These are phyloP conservation scores for Eryngium alpinum DNA, from an alignment of 140 eudicot genomes.

Conservation along the genomic window DNA sequence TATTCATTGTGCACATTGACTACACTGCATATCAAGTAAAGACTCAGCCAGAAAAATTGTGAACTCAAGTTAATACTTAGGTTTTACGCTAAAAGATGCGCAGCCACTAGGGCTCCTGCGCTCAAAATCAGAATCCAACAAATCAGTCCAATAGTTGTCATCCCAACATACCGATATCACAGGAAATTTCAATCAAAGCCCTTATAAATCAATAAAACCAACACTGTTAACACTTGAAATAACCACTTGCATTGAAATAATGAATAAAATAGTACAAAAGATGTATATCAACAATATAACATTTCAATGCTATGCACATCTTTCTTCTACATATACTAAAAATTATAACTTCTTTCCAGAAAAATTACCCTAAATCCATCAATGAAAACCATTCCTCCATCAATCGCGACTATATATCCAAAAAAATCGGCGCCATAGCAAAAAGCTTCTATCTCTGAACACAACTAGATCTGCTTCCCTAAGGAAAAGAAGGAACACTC, in stretches of 20 bases:
- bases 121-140: background rate
- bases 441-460: conserved; percentile 30
- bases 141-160: background rate
- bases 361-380: background rate
- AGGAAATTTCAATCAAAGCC: too few species aligned
- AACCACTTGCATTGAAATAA: too few species aligned
- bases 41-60: too few species aligned
- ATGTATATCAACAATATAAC: background rate
- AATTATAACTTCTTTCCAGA: background rate
- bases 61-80: too few species aligned
- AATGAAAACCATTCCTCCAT: background rate
- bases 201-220: background rate
- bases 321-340: background rate
- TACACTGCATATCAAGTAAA: too few species aligned
- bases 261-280: background rate
- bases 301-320: background rate
- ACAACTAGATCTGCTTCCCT: conserved; percentile 20
- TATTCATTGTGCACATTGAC: too few species aligned
- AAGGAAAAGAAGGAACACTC: conserved; percentile 29
- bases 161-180: too few species aligned
- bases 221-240: too few species aligned
- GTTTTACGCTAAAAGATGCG: too few species aligned
- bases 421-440: conserved; percentile 28
- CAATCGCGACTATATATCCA: conserved; percentile 22
- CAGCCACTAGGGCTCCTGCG: too few species aligned